These are phyloP conservation scores for Aspergillus hiratsukae DNA, from an alignment of 2,329 filamentous ascomycete genomes.

Conservation along the genomic window DNA sequence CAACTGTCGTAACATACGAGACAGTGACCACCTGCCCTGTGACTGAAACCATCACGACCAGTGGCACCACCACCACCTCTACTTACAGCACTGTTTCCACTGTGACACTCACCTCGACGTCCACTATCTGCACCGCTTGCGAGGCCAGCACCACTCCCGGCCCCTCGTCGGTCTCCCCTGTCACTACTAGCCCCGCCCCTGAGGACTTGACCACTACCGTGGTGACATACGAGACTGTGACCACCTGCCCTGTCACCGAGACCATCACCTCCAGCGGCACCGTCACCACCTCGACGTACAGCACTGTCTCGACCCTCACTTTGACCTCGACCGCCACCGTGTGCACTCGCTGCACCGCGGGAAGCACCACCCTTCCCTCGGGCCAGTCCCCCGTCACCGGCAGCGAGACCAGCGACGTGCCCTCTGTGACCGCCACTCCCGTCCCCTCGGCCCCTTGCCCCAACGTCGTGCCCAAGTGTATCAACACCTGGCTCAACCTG, in stretches of 20 bases:
- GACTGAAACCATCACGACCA: conserved; percentile 33
- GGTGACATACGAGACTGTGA: conserved; percentile 28
- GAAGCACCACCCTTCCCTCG: conserved; percentile 1
- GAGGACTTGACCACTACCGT: conserved; percentile 17
- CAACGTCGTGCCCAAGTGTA: conserved; percentile 73
- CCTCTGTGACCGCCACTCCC: conserved; percentile 12
- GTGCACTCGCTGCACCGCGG: conserved; percentile 5
- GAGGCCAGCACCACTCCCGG: conserved; percentile 12
- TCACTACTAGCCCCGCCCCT: conserved; percentile 5
- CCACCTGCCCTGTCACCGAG: conserved; percentile 30
- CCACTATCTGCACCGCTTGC: conserved; percentile 22
- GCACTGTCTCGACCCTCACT: conserved; percentile 51
- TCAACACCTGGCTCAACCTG: conserved; percentile 82
- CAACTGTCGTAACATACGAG: conserved; percentile 25
- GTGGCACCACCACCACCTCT: conserved; percentile 48
- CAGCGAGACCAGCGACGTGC: background rate
- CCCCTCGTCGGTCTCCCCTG: conserved; percentile 8
- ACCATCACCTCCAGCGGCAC: conserved; percentile 43
- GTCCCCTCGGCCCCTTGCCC: conserved; percentile 49
- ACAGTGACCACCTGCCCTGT: conserved; percentile 31
- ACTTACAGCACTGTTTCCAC: conserved; percentile 56
- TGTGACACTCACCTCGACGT: conserved; percentile 25
- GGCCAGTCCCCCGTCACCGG: conserved; percentile 4
- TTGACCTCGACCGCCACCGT: conserved; percentile 21
- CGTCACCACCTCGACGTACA: conserved; percentile 50